These are phyloP conservation scores for Xylariaceae sp. DNA, from an alignment of 2,329 filamentous ascomycete genomes.

Conservation along the genomic window DNA sequence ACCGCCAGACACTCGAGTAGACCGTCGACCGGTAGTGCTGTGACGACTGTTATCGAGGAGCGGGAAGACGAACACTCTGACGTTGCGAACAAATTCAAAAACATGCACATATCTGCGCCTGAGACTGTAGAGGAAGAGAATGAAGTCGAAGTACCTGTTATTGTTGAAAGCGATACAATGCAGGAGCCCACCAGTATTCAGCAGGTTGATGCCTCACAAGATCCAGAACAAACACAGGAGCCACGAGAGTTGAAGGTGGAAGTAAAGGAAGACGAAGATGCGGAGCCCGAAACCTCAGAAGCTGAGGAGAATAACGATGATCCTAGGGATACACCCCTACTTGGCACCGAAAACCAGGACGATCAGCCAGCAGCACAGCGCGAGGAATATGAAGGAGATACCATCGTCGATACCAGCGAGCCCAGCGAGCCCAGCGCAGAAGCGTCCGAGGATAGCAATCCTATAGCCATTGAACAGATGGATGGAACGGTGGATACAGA, in stretches of 20 bases:
- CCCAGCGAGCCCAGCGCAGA: slow-evolving; percentile 1
- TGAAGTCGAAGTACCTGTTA: slow-evolving; percentile 33
- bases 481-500: slow-evolving; percentile 6
- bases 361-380: not conserved
- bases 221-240: slow-evolving; percentile 9
- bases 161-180: slow-evolving; percentile 34
- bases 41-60: slow-evolving; percentile 78
- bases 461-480: slow-evolving; percentile 2
- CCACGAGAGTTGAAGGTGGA: slow-evolving; percentile 13
- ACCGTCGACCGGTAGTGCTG: slow-evolving; percentile 71
- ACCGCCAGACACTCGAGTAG: slow-evolving; percentile 80
- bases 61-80: slow-evolving; percentile 65
- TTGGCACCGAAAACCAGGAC: not conserved
- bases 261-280: slow-evolving; percentile 14
- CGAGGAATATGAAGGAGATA: not conserved
- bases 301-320: slow-evolving; percentile 15
- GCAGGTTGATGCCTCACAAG: slow-evolving; percentile 12
- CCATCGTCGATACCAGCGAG: slow-evolving; percentile 1
- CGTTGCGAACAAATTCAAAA: slow-evolving; percentile 40
- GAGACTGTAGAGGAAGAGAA: slow-evolving; percentile 57
- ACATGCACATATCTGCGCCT: slow-evolving; percentile 42
- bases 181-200: slow-evolving; percentile 15
- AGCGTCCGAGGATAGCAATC: not conserved
- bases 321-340: slow-evolving; percentile 13
- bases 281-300: slow-evolving; percentile 14